Evolutionary conservation across 441 rosid species (phyloP).

Genomic region (Raphanus hybrid): DNA sequence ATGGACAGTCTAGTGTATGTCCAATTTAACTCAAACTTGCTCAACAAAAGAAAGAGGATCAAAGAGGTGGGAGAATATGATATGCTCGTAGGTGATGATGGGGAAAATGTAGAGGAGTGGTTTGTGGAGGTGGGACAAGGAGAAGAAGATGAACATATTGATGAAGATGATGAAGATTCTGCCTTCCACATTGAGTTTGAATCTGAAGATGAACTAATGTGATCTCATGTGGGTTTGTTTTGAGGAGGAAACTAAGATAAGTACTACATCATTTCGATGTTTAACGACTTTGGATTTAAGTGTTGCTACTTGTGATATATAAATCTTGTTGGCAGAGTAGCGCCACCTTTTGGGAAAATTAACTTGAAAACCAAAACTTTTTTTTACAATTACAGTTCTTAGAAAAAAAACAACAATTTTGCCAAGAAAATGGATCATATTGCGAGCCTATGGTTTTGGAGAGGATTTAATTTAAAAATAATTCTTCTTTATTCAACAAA

Average conservation of each 20-base stretch:
- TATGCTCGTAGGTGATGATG: neutral
- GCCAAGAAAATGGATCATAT: neutral
- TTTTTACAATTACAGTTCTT: neutral
- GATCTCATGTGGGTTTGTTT: neutral
- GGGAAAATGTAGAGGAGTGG: neutral
- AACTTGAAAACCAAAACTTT: neutral
- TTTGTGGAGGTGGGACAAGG: neutral
- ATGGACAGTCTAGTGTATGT: neutral
- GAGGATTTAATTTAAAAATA: no score
- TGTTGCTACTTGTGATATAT: neutral
- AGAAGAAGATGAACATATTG: neutral
- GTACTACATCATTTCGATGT: neutral
- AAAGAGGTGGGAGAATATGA: neutral
- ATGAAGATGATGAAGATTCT: neutral
- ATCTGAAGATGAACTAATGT: neutral
- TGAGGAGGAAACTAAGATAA: neutral
- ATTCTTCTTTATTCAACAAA: no score
- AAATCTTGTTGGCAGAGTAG: no score
- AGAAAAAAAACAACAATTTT: no score
- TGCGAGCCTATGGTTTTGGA: neutral
- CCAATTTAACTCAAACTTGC: neutral
- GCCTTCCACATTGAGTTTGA: neutral
- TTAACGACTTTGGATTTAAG: neutral
- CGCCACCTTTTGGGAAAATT: no score
- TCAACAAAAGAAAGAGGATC: neutral